Evolutionary conservation across 2,329 filamentous ascomycete species (phyloP).

Genomic region (Pseudohalonectria lignicola): DNA sequence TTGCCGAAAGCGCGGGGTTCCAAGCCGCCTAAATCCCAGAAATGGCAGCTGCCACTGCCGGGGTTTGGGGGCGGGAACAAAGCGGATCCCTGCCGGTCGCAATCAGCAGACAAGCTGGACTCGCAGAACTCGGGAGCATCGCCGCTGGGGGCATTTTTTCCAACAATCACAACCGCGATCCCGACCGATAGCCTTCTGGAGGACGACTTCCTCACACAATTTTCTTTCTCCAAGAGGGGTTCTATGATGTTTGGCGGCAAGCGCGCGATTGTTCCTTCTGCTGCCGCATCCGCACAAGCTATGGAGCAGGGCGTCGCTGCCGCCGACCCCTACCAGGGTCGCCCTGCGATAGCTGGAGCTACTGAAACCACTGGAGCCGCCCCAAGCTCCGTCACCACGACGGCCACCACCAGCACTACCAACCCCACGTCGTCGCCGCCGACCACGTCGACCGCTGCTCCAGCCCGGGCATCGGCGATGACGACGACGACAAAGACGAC

Average conservation of each 20-base stretch:
- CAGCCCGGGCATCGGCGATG: slow-evolving; percentile 2
- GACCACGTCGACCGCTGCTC: slow-evolving; percentile 4
- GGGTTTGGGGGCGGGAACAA: slow-evolving; percentile 1
- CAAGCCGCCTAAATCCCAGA: slow-evolving; percentile 13
- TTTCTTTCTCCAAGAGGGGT: slow-evolving; percentile 53
- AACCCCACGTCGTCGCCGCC: slow-evolving; percentile 6
- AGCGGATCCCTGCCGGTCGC: not conserved
- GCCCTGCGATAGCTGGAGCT: too few species aligned
- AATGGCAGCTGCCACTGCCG: slow-evolving; percentile 12
- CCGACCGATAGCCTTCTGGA: slow-evolving; percentile 45
- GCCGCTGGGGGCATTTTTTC: too few species aligned
- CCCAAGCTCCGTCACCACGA: too few species aligned
- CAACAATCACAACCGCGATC: slow-evolving; percentile 44
- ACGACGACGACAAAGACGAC: slow-evolving; percentile 2
- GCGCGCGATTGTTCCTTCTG: slow-evolving; percentile 12
- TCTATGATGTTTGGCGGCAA: slow-evolving; percentile 50
- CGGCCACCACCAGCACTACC: not conserved
- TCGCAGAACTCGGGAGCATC: too few species aligned
- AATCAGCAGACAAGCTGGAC: slow-evolving; percentile 1
- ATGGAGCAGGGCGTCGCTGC: not conserved
- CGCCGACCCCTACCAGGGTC: too few species aligned
- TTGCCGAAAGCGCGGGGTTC: slow-evolving; percentile 9
- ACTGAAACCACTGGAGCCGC: too few species aligned
- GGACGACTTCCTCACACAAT: slow-evolving; percentile 42
- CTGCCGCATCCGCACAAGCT: not conserved